These are phyloP conservation scores for Neurospora tetrasperma DNA, from an alignment of 495 filamentous ascomycete species.

Conservation along the genomic window DNA sequence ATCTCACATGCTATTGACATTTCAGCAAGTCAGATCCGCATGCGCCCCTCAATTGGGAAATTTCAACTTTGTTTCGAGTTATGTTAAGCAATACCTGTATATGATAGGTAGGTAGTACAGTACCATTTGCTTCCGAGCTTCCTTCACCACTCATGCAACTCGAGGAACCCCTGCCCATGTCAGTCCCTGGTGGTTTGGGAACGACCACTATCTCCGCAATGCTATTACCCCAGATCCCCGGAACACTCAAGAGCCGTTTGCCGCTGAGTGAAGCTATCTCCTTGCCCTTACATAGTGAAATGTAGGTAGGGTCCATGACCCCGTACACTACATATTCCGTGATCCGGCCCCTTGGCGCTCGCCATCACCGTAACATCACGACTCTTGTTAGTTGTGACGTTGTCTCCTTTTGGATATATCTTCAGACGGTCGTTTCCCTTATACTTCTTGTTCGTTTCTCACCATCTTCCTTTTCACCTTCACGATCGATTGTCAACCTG, in stretches of 20 bases:
- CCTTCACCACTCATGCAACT: neutral
- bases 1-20: neutral
- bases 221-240: slow-evolving; percentile 18
- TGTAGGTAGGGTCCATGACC: neutral
- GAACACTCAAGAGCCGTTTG: slow-evolving; percentile 24
- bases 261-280: neutral
- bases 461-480: slow-evolving; percentile 6
- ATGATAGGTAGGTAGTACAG: neutral
- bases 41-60: neutral
- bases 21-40: neutral
- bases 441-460: slow-evolving; percentile 13
- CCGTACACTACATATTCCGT: neutral
- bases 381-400: neutral
- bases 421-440: slow-evolving; percentile 10
- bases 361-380: neutral
- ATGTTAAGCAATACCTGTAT: neutral
- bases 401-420: neutral
- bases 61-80: neutral
- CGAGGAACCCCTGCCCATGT: neutral
- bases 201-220: neutral
- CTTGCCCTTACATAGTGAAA: neutral
- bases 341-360: neutral
- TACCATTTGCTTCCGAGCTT: neutral
- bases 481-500: neutral
- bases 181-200: neutral